Percentiles rank a stretch among this genome's conserved stretches.
phyloP scores from a whole-genome alignment of 1,139 yeast genomes.

The Hyphopichia pseudoburtonii region DNA sequence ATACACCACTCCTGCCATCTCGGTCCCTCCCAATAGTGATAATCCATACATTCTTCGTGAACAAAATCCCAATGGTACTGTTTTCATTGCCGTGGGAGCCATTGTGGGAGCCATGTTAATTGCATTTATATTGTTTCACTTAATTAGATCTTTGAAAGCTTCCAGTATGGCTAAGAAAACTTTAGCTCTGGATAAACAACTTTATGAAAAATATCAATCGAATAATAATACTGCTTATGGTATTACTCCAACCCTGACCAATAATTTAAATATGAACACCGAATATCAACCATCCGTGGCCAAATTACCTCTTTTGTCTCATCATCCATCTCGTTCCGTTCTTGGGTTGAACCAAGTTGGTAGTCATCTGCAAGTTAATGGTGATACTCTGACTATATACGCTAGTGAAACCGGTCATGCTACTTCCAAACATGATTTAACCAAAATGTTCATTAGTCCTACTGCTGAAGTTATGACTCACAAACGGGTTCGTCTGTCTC shows the following conservation, averaged over 20 bases:
- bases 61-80: constrained; percentile 66
- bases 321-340: constrained; percentile 19
- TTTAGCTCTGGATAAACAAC: constrained; percentile 28
- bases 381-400: constrained; percentile 41
- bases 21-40: constrained; percentile 56
- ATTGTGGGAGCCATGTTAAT: constrained; percentile 57
- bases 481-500: constrained; percentile 30
- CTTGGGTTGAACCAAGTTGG: constrained; percentile 19
- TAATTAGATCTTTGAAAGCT: constrained; percentile 36
- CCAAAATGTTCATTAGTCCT: constrained; percentile 71
- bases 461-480: constrained; percentile 71
- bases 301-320: constrained; percentile 38
- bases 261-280: constrained; percentile 16
- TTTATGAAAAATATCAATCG: constrained; percentile 39
- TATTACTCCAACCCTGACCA: constrained; percentile 18
- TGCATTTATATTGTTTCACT: constrained; percentile 43
- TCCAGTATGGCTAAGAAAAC: constrained; percentile 40
- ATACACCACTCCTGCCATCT: constrained; percentile 55
- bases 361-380: constrained; percentile 31
- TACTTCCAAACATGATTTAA: constrained; percentile 42
- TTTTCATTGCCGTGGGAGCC: constrained; percentile 76
- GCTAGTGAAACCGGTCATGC: constrained; percentile 34
- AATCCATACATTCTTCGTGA: constrained; percentile 65
- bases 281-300: constrained; percentile 28
- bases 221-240: constrained; percentile 35